Percentiles rank a stretch among this genome's conserved stretches.
Evolutionary conservation across 139 green algal species (phyloP).

Genomic region (Deuterostichococcus epilithicus): DNA sequence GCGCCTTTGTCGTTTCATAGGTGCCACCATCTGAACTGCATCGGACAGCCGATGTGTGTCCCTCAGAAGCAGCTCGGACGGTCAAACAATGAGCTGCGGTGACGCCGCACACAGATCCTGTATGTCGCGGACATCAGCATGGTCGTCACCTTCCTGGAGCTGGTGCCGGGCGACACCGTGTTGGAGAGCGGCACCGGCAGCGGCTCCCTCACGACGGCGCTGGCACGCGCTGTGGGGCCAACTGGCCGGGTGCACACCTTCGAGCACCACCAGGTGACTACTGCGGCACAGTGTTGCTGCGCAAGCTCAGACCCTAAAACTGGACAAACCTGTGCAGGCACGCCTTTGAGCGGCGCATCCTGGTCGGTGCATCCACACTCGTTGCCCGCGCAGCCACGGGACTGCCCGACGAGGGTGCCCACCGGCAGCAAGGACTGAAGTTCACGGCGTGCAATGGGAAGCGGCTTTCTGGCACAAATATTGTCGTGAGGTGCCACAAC

Average conservation of each 20-base stretch:
- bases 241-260: constrained; percentile 87
- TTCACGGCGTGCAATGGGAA: neutral
- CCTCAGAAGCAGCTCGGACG: neutral
- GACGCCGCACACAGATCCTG: constrained; percentile 76
- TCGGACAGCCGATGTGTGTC: no score
- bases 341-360: no score
- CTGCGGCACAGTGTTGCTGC: neutral
- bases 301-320: no score
- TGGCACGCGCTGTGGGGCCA: constrained; percentile 84
- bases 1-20: no score
- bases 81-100: constrained; percentile 11
- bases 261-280: constrained; percentile 82
- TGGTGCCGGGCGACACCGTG: constrained; percentile 71
- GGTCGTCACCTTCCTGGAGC: constrained; percentile 71
- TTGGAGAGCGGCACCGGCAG: constrained; percentile 92
- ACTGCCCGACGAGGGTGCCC: no score
- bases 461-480: neutral
- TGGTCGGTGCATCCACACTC: no score
- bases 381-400: no score
- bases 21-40: no score
- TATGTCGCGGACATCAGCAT: constrained; percentile 85
- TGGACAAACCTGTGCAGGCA: no score
- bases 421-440: no score
- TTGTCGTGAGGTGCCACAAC: no score
- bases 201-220: constrained; percentile 85